Evolutionary conservation across 345 rosid species (phyloP), one percentile per base, ranked within the genome.

Genomic region (Anacardium occidentale): DNA sequence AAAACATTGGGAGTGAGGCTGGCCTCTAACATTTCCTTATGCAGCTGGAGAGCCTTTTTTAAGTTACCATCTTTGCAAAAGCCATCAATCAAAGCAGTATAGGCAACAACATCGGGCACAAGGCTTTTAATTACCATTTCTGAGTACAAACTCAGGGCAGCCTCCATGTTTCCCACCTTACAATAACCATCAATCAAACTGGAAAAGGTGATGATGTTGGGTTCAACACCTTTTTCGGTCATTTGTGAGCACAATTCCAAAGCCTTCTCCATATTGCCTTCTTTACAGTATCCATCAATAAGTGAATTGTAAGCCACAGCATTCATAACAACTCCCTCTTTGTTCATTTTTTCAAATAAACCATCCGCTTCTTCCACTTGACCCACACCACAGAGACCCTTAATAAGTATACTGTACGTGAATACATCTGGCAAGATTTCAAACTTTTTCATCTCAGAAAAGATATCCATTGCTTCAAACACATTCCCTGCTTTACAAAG

Each of bases 61-160:
- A 80, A 64, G 75, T 86, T 84, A 74, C 87, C 87, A 50, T 75
- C 74, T 76, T 87, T 89, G 74, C 89, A 85, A 47, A 81, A 84
- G 18, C 90, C 91, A 79, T 89, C 84, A 52, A 91, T 89, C 80
- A 91, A 79, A 72, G 88, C 69, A 20, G 92, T 79, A 79, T 82
- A 86, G 12, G 83, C 83, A 53, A 89, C 88, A 55, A 85, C 89
- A 76, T 91, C 91, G 21, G 92, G 89, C 50, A 69, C 71, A 60
- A 86, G 59, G 12, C 86, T 71, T 81, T 86, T 91, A 69, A 89
- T 80, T 58, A 76, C 60, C 97, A 91, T 91, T 84, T 91, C 97
- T 0, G 78, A 64, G 69, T 83, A 87, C 54, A 91, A 76, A 9
- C 85, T 84, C 78, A 79, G 66, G 58, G 92, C 97, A 69, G 84